Conservation (phyloP, 495 filamentous ascomycete species). For the Sporormia fimetaria region DNA sequence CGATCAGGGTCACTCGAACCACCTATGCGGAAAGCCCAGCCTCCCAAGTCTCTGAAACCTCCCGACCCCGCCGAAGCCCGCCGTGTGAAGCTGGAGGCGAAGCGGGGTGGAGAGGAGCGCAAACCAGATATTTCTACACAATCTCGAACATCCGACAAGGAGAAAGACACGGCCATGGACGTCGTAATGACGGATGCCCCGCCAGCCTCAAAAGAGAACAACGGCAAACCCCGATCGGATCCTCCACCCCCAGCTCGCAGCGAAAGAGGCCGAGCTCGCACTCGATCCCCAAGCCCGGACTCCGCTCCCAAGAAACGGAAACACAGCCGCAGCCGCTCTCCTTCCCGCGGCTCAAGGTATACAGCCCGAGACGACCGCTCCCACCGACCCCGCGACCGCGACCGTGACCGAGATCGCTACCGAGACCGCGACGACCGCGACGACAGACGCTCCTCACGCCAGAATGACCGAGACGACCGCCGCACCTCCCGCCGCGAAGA, state of each 20-base stretch:
- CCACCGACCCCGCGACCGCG: conserved; percentile 39
- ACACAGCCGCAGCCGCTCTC: conserved; percentile 4
- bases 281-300: conserved; percentile 14
- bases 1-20: conserved; percentile 38
- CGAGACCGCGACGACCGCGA: conserved; percentile 33
- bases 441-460: conserved; percentile 25
- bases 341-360: too few relatives aligned
- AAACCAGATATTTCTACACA: too few relatives aligned
- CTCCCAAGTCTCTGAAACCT: conserved; percentile 29
- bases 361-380: conserved; percentile 20
- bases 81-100: conserved; percentile 21
- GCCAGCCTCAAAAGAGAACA: too few relatives aligned
- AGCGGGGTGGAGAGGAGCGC: conserved; percentile 20
- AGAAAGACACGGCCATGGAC: too few relatives aligned
- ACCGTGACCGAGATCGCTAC: conserved; percentile 45
- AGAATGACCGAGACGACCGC: conserved; percentile 24
- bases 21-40: conserved; percentile 31
- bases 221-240: conserved; percentile 8
- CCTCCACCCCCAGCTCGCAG: conserved; percentile 1
- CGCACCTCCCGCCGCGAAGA: conserved; percentile 20
- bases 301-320: conserved; percentile 8
- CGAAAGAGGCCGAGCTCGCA: conserved; percentile 1
- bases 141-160: too few relatives aligned
- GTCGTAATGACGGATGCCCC: too few relatives aligned
- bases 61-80: conserved; percentile 27